Evolutionary conservation across 345 rosid species (phyloP).

Genomic region (Hypericum perforatum): DNA sequence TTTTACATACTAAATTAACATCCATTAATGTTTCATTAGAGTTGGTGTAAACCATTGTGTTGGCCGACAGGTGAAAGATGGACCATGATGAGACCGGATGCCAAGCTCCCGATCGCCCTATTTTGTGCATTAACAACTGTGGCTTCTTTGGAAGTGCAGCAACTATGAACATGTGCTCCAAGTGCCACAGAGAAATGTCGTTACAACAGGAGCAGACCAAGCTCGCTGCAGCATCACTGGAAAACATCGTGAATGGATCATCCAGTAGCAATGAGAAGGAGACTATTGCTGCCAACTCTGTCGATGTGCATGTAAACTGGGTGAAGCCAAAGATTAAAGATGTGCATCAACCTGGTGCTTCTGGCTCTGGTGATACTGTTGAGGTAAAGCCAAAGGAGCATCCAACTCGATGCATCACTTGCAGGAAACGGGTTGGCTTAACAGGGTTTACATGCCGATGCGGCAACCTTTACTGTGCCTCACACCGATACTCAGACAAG

Average conservation of each 20-base stretch:
- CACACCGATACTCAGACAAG: constrained; percentile 15
- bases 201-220: constrained; percentile 11
- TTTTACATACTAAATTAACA: no score
- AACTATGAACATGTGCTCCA: constrained; percentile 17
- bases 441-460: constrained; percentile 19
- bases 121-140: constrained; percentile 11
- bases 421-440: constrained; percentile 15
- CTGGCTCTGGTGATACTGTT: not conserved
- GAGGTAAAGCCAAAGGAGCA: constrained; percentile 1
- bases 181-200: constrained; percentile 12
- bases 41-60: no score
- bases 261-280: not conserved
- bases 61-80: constrained; percentile 1
- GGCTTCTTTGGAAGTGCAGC: constrained; percentile 17
- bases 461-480: constrained; percentile 12
- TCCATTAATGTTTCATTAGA: no score
- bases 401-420: constrained; percentile 12
- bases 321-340: not conserved
- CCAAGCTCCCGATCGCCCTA: constrained; percentile 13
- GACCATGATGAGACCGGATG: constrained; percentile 13
- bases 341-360: not conserved
- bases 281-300: not conserved
- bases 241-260: not conserved
- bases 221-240: constrained; percentile 1
- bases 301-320: not conserved